A percentile compares a stretch with the other conserved stretches of the same genome.
Evolutionary conservation across 352 stramenopile genomes (phyloP).

Genomic region (Pythium aphanidermatum): DNA sequence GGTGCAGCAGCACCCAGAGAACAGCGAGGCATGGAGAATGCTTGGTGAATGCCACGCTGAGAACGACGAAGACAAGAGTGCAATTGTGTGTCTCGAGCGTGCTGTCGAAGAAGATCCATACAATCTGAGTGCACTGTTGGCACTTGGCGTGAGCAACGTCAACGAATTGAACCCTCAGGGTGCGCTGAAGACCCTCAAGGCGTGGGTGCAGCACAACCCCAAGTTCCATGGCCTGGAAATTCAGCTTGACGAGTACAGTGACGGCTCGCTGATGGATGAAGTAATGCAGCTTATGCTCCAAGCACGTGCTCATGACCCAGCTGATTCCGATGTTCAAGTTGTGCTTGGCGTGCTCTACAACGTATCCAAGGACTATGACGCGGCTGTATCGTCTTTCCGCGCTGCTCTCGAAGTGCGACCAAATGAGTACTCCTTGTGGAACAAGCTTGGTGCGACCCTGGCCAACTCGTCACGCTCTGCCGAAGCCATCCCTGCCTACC

Average conservation of each 20-base stretch:
- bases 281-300: conserved; percentile 94
- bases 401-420: conserved; percentile 72
- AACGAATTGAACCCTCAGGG: conserved; percentile 95
- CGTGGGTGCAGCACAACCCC: conserved; percentile 96
- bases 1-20: conserved; percentile 90
- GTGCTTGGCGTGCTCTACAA: conserved; percentile 97
- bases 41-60: conserved; percentile 93
- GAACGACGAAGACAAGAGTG: conserved; percentile 94
- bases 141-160: conserved; percentile 94
- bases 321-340: conserved; percentile 79
- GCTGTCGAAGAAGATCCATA: conserved; percentile 95
- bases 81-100: conserved; percentile 93
- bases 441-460: conserved; percentile 96
- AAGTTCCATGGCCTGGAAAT: conserved; percentile 94
- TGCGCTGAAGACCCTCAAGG: conserved; percentile 91
- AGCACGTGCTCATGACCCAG: conserved; percentile 69
- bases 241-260: conserved; percentile 81
- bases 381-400: conserved; percentile 88
- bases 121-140: conserved; percentile 89
- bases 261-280: conserved; percentile 89
- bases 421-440: conserved; percentile 96
- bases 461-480: conserved; percentile 93
- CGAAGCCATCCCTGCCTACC: conserved; percentile 92
- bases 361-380: conserved; percentile 95
- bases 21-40: conserved; percentile 94